Conservation (phyloP, 805 yeast species). For the Wickerhamomyces silvicola region DNA sequence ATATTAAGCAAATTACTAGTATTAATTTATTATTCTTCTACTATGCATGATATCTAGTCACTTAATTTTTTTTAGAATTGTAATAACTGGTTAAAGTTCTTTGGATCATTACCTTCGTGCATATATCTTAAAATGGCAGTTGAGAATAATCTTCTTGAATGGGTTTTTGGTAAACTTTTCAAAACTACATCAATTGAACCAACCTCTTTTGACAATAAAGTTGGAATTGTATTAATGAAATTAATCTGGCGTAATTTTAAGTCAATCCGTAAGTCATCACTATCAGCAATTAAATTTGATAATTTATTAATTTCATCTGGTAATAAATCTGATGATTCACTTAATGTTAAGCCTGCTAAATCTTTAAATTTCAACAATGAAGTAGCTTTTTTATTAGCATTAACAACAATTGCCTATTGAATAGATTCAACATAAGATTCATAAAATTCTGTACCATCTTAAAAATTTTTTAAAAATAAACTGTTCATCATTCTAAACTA, state of each 20-base stretch:
- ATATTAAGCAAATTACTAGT: too few relatives aligned
- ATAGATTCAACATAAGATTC: constrained; percentile 78
- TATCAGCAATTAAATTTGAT: constrained; percentile 76
- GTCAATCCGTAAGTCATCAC: constrained; percentile 85
- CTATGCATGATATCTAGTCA: too few relatives aligned
- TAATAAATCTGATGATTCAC: constrained; percentile 73
- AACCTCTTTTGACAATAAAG: constrained; percentile 60
- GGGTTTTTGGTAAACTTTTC: constrained; percentile 77
- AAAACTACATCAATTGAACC: constrained; percentile 67
- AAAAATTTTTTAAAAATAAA: constrained; percentile 72
- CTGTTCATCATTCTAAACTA: constrained; percentile 82
- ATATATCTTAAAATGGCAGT: constrained; percentile 13
- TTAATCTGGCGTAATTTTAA: constrained; percentile 68
- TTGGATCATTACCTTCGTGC: constrained; percentile 4
- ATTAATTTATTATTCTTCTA: neutral
- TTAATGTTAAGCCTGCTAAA: constrained; percentile 51
- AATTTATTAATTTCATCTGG: constrained; percentile 79
- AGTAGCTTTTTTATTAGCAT: constrained; percentile 82
- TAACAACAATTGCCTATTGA: constrained; percentile 64
- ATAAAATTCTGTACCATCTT: constrained; percentile 68
- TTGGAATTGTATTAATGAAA: constrained; percentile 72
- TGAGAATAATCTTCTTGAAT: constrained; percentile 73
- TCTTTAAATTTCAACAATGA: constrained; percentile 76
- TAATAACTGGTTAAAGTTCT: constrained; percentile 3
- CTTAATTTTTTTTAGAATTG: constrained; percentile 2